Evolutionary conservation across 1,284 basidiomycete genomes (phyloP).

Genomic region (Cutaneotrichosporon sp.): DNA sequence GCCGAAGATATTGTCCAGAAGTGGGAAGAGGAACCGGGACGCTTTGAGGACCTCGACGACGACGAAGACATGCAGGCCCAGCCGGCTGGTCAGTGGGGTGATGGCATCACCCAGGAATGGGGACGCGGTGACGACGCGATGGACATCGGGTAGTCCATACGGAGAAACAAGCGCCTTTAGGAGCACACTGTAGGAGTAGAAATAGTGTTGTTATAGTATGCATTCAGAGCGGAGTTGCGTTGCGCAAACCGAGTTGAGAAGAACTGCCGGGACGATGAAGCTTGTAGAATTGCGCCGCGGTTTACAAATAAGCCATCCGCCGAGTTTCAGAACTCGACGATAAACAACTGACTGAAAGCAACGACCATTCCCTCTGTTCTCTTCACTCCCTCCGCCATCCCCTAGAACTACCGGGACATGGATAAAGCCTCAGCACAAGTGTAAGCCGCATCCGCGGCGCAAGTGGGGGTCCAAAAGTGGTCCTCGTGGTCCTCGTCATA

Average conservation of each 20-base stretch:
- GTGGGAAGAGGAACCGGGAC: conserved; percentile 14
- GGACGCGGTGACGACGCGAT: conserved; percentile 20
- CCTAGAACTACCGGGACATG: too few relatives aligned
- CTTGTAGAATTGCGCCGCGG: not conserved
- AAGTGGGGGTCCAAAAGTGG: too few relatives aligned
- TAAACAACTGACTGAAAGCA: too few relatives aligned
- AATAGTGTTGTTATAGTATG: conserved; percentile 1
- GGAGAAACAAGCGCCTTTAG: not conserved
- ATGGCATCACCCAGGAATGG: not conserved
- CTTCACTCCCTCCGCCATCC: too few relatives aligned
- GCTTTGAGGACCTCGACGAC: conserved; percentile 23
- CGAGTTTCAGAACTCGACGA: too few relatives aligned
- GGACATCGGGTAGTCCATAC: conserved; percentile 1
- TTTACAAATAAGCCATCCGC: too few relatives aligned
- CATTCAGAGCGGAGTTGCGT: not conserved
- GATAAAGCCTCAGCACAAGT: too few relatives aligned
- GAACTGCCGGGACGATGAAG: not conserved
- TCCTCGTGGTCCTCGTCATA: too few relatives aligned
- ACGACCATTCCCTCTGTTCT: too few relatives aligned
- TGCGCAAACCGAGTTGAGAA: not conserved
- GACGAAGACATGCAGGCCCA: not conserved
- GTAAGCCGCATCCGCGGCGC: too few relatives aligned
- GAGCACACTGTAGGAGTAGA: conserved; percentile 2
- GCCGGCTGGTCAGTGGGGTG: not conserved
- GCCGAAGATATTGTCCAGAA: conserved; percentile 18